Percentiles rank a stretch among this genome's conserved stretches.
Evolutionary conservation across 176 grass and related monocot species (phyloP).

Genomic region (Elymus sibiricus): DNA sequence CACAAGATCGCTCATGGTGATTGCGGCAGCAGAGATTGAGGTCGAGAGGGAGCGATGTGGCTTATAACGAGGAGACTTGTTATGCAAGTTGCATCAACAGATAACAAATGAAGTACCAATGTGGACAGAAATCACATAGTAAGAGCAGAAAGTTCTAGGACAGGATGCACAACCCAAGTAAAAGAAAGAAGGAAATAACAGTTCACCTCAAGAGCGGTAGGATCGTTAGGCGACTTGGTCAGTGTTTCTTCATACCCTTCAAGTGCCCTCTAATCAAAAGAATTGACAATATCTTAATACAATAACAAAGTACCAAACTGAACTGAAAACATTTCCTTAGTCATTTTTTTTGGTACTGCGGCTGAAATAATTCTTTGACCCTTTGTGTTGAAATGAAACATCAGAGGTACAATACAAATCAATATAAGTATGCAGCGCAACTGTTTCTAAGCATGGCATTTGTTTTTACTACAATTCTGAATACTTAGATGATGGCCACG

Average conservation of each 20-base stretch:
- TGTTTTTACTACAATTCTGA: not conserved
- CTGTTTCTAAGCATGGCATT: not conserved
- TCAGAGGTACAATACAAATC: not conserved
- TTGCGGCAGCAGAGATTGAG: too few species aligned
- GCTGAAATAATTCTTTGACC: not conserved
- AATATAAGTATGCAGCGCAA: not conserved
- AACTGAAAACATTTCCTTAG: not conserved
- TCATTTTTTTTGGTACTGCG: not conserved
- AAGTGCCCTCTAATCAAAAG: conserved; percentile 51
- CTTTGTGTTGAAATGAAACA: not conserved
- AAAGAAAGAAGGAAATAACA: not conserved
- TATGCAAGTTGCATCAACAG: conserved; percentile 8
- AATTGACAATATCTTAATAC: conserved; percentile 19
- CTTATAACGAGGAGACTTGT: not conserved
- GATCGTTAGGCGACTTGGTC: conserved; percentile 66
- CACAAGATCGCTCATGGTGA: too few species aligned
- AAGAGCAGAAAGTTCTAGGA: conserved; percentile 11
- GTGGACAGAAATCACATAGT: not conserved
- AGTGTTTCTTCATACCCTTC: conserved; percentile 69
- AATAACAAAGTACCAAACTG: not conserved
- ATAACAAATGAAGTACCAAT: not conserved
- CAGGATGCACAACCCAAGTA: not conserved
- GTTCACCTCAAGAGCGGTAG: conserved; percentile 69
- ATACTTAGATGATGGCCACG: not conserved
- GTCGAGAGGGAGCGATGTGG: too few species aligned